These are phyloP conservation scores for Chytriomyces sp. DNA, from an alignment of 192 early-diverging fungal genomes.

Conservation along the genomic window DNA sequence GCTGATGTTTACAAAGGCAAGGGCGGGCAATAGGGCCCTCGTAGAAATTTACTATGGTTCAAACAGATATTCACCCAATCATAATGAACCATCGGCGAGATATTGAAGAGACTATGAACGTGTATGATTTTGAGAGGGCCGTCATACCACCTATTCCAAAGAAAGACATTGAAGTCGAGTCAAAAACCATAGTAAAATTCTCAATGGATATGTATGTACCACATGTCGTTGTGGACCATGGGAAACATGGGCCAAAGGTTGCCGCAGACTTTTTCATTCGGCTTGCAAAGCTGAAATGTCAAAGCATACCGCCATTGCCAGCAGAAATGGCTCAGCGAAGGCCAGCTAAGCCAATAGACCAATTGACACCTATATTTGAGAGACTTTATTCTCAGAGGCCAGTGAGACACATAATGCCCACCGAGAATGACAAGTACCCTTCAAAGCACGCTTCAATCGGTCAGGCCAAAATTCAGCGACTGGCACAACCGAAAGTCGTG, in stretches of 20 bases:
- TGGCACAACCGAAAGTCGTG: slow-evolving; percentile 23
- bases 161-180: neutral
- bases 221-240: neutral
- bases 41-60: neutral
- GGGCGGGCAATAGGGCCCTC: neutral
- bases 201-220: neutral
- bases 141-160: neutral
- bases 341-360: neutral
- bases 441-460: neutral
- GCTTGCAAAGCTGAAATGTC: slow-evolving; percentile 25
- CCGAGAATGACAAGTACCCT: neutral
- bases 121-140: neutral
- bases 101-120: neutral
- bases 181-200: neutral
- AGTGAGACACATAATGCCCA: neutral
- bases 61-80: slow-evolving; percentile 4
- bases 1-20: slow-evolving; percentile 24
- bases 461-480: neutral
- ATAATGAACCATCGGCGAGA: neutral
- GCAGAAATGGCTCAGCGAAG: neutral
- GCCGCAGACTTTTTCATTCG: slow-evolving; percentile 13
- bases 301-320: slow-evolving; percentile 22
- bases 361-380: neutral
- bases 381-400: neutral
- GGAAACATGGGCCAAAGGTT: neutral